Conservation (phyloP, 192 early-diverging fungal species). For the Lobosporangium transversale region DNA sequence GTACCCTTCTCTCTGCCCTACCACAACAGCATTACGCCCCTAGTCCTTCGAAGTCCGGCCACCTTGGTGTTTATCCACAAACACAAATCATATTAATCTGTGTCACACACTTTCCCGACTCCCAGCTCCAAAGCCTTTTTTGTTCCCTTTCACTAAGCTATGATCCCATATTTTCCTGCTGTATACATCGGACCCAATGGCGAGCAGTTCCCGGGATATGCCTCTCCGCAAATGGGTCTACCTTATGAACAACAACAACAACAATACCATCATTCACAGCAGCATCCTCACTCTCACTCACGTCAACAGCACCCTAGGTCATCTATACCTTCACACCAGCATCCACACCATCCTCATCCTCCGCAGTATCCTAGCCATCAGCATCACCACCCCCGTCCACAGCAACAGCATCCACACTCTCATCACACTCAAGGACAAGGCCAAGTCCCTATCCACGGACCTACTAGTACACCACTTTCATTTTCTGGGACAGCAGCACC, state of each 20-base stretch:
- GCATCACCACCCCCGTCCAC: slow-evolving; percentile 2
- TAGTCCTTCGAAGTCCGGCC: no score
- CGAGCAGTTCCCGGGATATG: slow-evolving; percentile 41
- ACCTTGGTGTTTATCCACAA: no score
- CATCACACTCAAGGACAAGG: slow-evolving; percentile 1
- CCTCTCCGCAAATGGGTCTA: slow-evolving; percentile 21
- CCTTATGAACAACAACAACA: slow-evolving; percentile 26
- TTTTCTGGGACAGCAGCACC: slow-evolving; percentile 7
- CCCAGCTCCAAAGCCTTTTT: background rate
- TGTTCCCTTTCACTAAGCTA: background rate
- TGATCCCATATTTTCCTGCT: slow-evolving; percentile 41
- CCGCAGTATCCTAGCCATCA: slow-evolving; percentile 11
- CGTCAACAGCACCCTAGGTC: slow-evolving; percentile 5
- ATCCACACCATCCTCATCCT: slow-evolving; percentile 5
- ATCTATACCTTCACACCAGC: slow-evolving; percentile 9
- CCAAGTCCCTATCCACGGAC: slow-evolving; percentile 23
- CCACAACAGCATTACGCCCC: no score
- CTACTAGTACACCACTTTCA: slow-evolving; percentile 29
- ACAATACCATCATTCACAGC: slow-evolving; percentile 14
- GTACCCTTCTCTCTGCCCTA: no score
- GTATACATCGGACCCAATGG: slow-evolving; percentile 45
- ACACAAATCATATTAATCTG: no score
- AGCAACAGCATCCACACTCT: slow-evolving; percentile 4
- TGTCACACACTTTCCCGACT: no score
- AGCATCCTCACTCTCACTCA: slow-evolving; percentile 1